Evolutionary conservation across 2,329 filamentous ascomycete genomes (phyloP), one percentile per base, ranked within the genome.

Genomic region (Phaeosphaeriaceae sp.): DNA sequence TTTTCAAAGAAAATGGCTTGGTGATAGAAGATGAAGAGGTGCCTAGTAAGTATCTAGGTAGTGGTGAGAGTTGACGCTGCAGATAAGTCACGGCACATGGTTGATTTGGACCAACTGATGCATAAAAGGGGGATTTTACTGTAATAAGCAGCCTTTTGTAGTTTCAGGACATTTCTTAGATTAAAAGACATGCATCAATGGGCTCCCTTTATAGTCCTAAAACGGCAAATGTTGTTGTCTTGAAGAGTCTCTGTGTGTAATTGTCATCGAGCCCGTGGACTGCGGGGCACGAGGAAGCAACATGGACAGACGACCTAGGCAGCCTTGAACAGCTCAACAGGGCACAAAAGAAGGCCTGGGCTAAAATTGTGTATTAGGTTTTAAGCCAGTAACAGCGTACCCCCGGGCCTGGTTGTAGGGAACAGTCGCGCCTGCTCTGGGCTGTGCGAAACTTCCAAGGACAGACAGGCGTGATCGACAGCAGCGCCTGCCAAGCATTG

Each of bases 391-490:
- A 47, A 56, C 54, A 48, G 42, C 21, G 33, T 32, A 26, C 43
- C 32, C 30, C 42, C 35, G 52, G 42, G 46, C 56, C 15, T 17
- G 21, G 58, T 56, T 49, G 49, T 23, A 56, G 46, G 26, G 35
- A 44, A 38, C 51, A 48, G 58, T 57, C 51, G 58, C 54, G 52
- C 52, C 51, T 56, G 59, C 53, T 59, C 57, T 60, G 54, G 59
- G 60, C 61, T 57, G 59, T 49, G 61, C 62, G 62, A 60, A 65
- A 62, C 56, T 18, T 42, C 45, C 52, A 59, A 59, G 55, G 43
- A 50, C 28, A 45, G 52, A 57, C 53, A 62, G 54, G 62, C 61
- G 60, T 60, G 60, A 65, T 67, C 63, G 61, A 55, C 61, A 49
- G 44, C 29, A 38, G 39, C 53, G 38, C 45, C 47, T 56, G 54